Conservation (phyloP, 495 filamentous ascomycete species). For the Monascus purpureus region DNA sequence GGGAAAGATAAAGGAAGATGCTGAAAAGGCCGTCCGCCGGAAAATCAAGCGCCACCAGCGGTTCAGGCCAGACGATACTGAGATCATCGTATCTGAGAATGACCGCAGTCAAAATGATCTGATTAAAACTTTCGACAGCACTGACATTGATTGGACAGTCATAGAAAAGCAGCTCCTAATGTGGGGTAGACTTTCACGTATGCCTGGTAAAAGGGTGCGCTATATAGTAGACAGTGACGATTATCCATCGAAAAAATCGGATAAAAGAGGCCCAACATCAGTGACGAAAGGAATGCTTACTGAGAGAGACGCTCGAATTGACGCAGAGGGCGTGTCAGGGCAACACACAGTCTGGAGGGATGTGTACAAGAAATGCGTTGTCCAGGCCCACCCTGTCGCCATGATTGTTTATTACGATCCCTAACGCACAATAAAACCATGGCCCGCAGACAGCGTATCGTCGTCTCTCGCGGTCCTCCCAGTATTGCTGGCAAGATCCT, state of each 20-base stretch:
- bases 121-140: conserved; percentile 2
- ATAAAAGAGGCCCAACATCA: conserved; percentile 10
- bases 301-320: conserved; percentile 7
- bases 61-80: conserved; percentile 9
- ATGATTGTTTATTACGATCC: too few species aligned
- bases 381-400: conserved; percentile 10
- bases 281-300: conserved; percentile 8
- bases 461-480: too few species aligned
- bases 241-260: conserved; percentile 5
- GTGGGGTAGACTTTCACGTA: not conserved
- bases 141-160: conserved; percentile 1
- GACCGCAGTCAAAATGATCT: not conserved
- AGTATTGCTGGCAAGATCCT: conserved; percentile 11
- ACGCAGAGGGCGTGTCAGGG: conserved; percentile 6
- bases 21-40: conserved; percentile 4
- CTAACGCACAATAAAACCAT: too few species aligned
- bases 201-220: conserved; percentile 1
- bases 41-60: conserved; percentile 5
- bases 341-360: conserved; percentile 5
- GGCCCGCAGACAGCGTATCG: too few species aligned
- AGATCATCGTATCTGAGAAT: conserved; percentile 5
- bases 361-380: conserved; percentile 9
- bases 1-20: conserved; percentile 7
- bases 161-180: conserved; percentile 2
- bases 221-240: conserved; percentile 6